These are phyloP conservation scores for Acorus gramineus DNA, from an alignment of 106 monocot species.

Conservation along the genomic window DNA sequence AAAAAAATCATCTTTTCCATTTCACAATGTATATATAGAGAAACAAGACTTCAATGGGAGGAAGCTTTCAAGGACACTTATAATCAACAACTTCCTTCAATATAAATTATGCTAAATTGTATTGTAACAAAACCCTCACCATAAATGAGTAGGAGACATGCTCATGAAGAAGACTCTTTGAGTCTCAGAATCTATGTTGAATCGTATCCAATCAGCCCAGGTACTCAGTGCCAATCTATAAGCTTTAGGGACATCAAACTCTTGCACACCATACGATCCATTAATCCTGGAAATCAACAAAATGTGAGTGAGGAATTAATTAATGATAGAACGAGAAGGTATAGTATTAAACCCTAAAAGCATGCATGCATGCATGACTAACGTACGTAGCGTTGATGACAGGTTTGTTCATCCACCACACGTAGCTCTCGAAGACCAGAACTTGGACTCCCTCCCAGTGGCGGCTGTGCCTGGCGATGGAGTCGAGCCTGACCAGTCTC, in stretches of 20 bases:
- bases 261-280: conserved; percentile 9
- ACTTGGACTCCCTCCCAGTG: conserved; percentile 23
- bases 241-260: conserved; percentile 17
- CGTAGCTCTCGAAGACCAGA: conserved; percentile 36
- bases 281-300: conserved; percentile 1
- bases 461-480: conserved; percentile 21
- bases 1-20: no score
- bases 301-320: no score
- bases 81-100: no score
- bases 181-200: conserved; percentile 16
- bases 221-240: conserved; percentile 24
- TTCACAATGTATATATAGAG: no score
- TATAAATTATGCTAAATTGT: no score
- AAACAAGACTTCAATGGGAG: no score
- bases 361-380: no score
- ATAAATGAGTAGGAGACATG: conserved; percentile 33
- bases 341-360: no score
- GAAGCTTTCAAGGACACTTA: neutral
- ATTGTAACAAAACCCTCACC: conserved; percentile 7
- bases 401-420: conserved; percentile 38
- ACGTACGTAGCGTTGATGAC: conserved; percentile 36
- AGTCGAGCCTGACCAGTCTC: conserved; percentile 30
- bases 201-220: conserved; percentile 24
- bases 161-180: conserved; percentile 36
- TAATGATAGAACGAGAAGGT: no score